Percentiles rank a stretch among this genome's conserved stretches.
phyloP scores from a whole-genome alignment of 306 rosid genomes.

The Acmispon strigosus region DNA sequence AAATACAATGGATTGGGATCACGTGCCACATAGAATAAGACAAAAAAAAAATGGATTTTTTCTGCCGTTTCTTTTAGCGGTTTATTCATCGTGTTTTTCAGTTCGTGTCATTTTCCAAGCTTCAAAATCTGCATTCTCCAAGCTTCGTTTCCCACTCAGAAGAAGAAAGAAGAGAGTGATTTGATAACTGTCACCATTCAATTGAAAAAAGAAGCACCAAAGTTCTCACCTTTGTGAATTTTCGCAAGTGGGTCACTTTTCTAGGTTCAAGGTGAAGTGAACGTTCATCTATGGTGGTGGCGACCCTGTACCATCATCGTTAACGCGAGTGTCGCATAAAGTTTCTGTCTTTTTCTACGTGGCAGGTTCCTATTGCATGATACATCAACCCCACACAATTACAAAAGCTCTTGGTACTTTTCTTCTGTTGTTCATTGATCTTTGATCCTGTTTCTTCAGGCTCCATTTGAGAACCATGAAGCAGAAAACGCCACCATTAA shows the following conservation, averaged over 20 bases:
- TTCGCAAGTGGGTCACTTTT: not conserved
- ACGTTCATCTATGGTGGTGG: too few species aligned
- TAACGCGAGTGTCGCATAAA: constrained; percentile 21
- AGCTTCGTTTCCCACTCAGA: not conserved
- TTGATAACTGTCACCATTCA: too few species aligned
- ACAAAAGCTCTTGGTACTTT: not conserved
- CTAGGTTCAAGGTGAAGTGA: constrained; percentile 8
- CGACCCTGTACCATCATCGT: constrained; percentile 13
- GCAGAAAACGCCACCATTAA: constrained; percentile 27
- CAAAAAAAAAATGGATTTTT: not conserved
- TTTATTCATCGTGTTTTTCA: not conserved
- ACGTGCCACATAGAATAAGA: constrained; percentile 11
- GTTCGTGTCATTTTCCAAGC: constrained; percentile 13
- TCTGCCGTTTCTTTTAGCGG: not conserved
- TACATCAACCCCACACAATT: not conserved
- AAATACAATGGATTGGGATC: not conserved
- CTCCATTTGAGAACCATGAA: constrained; percentile 34
- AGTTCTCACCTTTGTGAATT: not conserved
- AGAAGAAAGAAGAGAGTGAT: not conserved
- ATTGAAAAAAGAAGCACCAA: not conserved
- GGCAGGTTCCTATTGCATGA: not conserved
- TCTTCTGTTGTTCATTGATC: not conserved
- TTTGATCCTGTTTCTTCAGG: constrained; percentile 2
- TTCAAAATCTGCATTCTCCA: not conserved
- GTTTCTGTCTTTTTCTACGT: constrained; percentile 23